Conservation (phyloP, 2,329 filamentous ascomycete genomes). For the Onygenales sp. region DNA sequence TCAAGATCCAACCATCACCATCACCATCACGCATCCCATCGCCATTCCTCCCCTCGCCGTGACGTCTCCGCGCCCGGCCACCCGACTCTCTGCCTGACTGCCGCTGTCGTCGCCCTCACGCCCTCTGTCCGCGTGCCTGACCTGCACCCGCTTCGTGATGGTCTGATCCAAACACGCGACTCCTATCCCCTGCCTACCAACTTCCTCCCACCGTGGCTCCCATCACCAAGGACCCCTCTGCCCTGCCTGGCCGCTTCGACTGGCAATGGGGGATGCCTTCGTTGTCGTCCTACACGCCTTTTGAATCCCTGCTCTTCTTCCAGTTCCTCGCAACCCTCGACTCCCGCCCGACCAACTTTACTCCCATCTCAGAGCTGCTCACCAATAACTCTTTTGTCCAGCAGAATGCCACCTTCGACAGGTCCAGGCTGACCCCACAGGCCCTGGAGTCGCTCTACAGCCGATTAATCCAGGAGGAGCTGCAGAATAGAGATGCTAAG, state of each 20-base stretch:
- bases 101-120: too few species aligned
- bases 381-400: constrained; percentile 64
- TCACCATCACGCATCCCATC: too few species aligned
- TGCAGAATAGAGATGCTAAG: constrained; percentile 34
- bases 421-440: constrained; percentile 63
- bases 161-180: not conserved
- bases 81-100: too few species aligned
- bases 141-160: not conserved
- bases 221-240: constrained; percentile 19
- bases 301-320: constrained; percentile 80
- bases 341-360: constrained; percentile 56
- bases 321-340: constrained; percentile 65
- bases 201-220: constrained; percentile 25
- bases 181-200: not conserved
- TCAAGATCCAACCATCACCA: too few species aligned
- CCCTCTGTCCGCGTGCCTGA: too few species aligned
- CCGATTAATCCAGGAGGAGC: constrained; percentile 65
- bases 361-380: constrained; percentile 63
- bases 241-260: constrained; percentile 28
- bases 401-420: constrained; percentile 62
- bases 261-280: constrained; percentile 47
- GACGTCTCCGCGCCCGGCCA: too few species aligned
- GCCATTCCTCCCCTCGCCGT: too few species aligned
- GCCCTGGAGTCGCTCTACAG: constrained; percentile 72
- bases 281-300: constrained; percentile 62